Base-by-base conservation (phyloP, 1,139 yeast species). In the Candida mesenterica region DNA sequence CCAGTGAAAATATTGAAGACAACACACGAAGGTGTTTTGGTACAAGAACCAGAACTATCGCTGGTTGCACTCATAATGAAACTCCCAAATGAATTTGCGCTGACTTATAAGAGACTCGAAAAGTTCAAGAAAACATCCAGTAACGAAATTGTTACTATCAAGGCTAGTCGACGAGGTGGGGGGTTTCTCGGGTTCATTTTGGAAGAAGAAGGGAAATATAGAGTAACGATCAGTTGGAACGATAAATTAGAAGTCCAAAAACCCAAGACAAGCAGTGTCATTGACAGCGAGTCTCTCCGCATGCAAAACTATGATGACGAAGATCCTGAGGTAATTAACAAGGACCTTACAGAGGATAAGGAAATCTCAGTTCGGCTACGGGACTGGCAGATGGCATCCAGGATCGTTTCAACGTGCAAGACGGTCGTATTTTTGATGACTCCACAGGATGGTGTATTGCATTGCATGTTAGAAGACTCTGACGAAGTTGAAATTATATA, bases 351-450 rank as follows among this genome's bases (percentile, higher is more conserved):
- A 34, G 56, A 58, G 29, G 68, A 59, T 28, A 59, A 62, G 32
- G 67, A 62, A 20, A 61, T 77, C 10, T 55, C 62, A 14, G 74
- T 79, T 14, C 65, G 62, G 43, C 55, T 78, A 17, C 64, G 61
- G 42, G 82, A 79, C 50, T 79, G 85, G 85, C 74, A 65, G 39
- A 53, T 72, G 53, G 82, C 82, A 0, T 65, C 78, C 3, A 68
- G 59, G 46, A 63, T 80, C 14, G 73, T 78, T 26, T 77, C 77
- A 14, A 57, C 70, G 7, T 75, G 84, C 46, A 69, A 71, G 33
- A 70, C 73, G 2, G 73, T 78, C 31, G 68, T 77, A 12, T 50
- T 80, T 30, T 61, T 77, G 28, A 57, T 80, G 29, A 66, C 78
- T 15, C 57, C 61, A n/a, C 61, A 63, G 8, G 74, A 74, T 34